Evolutionary conservation across 2,329 filamentous ascomycete genomes (phyloP).

Genomic region (Leptographium procerum): DNA sequence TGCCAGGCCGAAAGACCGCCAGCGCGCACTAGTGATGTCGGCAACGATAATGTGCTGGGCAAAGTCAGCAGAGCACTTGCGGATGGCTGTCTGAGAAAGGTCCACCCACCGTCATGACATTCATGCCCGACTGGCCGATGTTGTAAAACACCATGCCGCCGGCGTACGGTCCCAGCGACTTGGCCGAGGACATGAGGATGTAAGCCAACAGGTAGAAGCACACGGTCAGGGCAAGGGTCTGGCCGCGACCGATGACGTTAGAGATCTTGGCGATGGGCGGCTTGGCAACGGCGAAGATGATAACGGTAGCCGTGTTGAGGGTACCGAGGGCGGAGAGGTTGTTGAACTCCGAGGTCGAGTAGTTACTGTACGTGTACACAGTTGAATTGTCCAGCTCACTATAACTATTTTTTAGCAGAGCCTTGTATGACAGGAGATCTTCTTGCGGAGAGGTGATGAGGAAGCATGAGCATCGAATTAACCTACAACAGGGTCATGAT

Average conservation of each 20-base stretch:
- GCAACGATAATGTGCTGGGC: constrained; percentile 42
- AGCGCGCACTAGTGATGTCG: constrained; percentile 44
- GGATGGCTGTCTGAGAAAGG: not conserved
- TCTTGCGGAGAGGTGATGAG: not conserved
- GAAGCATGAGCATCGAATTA: no score
- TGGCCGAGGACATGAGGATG: constrained; percentile 43
- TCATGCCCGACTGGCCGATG: constrained; percentile 46
- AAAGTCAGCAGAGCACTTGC: no score
- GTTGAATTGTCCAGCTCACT: constrained; percentile 20
- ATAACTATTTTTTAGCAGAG: not conserved
- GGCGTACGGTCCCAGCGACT: constrained; percentile 38
- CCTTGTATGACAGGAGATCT: not conserved
- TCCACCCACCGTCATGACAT: constrained; percentile 34
- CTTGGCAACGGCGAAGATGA: constrained; percentile 41
- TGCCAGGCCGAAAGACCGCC: constrained; percentile 37
- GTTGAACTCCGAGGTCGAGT: constrained; percentile 21
- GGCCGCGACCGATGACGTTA: constrained; percentile 49
- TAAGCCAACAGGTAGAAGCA: constrained; percentile 43
- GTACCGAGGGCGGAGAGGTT: constrained; percentile 19
- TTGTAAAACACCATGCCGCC: constrained; percentile 47
- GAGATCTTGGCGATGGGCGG: constrained; percentile 51
- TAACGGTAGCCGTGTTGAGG: constrained; percentile 20
- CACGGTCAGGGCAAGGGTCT: constrained; percentile 47
- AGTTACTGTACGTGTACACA: constrained; percentile 19
- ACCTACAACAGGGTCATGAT: constrained; percentile 17